phyloP scores from a whole-genome alignment of 352 stramenopile genomes.

The Peronosclerospora sorghi region DNA sequence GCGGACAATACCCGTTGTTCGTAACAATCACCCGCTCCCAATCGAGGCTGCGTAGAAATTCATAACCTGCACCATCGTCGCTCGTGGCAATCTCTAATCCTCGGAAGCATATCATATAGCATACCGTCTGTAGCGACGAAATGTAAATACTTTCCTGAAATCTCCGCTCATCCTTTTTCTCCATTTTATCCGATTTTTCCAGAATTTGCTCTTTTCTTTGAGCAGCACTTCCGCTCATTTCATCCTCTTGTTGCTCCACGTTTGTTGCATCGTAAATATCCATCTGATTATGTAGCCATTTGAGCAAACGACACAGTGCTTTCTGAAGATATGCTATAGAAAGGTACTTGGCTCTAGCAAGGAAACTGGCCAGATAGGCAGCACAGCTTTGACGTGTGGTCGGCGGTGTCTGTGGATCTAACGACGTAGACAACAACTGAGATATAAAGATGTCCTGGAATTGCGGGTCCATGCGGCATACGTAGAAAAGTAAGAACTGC shows the following conservation, averaged over 20 bases:
- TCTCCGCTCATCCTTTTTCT: constrained; percentile 6
- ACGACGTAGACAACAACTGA: constrained; percentile 58
- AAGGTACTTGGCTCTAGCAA: constrained; percentile 92
- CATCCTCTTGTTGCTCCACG: constrained; percentile 11
- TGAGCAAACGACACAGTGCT: constrained; percentile 86
- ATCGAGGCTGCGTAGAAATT: constrained; percentile 70
- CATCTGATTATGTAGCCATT: constrained; percentile 92
- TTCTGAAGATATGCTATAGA: constrained; percentile 88
- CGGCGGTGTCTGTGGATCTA: constrained; percentile 74
- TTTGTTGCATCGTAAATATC: constrained; percentile 62
- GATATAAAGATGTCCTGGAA: constrained; percentile 81
- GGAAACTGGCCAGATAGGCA: constrained; percentile 93
- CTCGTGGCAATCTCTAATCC: constrained; percentile 77
- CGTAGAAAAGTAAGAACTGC: constrained; percentile 87
- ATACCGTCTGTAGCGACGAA: constrained; percentile 89
- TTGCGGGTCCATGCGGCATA: constrained; percentile 63
- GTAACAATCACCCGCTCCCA: constrained; percentile 71
- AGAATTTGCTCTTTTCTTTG: constrained; percentile 18
- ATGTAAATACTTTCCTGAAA: constrained; percentile 74
- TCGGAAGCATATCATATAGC: constrained; percentile 96
- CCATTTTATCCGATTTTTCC: constrained; percentile 20
- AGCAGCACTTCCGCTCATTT: constrained; percentile 7
- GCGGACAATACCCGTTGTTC: constrained; percentile 39
- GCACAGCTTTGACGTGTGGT: constrained; percentile 88
- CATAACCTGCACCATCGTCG: constrained; percentile 46